Conservation (phyloP, 257 asterid genomes). For the Verbena officinalis region DNA sequence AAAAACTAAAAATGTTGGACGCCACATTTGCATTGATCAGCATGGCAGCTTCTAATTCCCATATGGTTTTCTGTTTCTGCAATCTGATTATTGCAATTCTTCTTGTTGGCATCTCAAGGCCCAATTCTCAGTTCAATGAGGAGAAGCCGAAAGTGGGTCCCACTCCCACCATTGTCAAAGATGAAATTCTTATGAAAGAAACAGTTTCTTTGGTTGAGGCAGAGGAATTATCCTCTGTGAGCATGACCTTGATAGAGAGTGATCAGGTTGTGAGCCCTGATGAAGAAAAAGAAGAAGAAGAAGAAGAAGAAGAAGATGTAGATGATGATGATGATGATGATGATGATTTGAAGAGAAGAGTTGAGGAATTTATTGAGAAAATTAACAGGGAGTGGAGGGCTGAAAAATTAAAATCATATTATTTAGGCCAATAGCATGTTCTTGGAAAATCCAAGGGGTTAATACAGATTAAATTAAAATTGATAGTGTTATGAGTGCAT, state of each 20-base stretch:
- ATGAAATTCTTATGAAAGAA: not conserved
- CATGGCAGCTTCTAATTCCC: conserved; percentile 61
- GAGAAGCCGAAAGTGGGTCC: conserved; percentile 19
- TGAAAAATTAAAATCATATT: conserved; percentile 36
- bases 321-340: conserved; percentile 35
- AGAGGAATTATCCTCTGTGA: not conserved
- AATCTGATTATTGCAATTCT: conserved; percentile 61
- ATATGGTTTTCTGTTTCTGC: conserved; percentile 56
- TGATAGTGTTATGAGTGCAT: not conserved
- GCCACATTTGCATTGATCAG: conserved; percentile 53
- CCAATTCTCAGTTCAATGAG: conserved; percentile 19
- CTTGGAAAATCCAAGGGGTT: not conserved
- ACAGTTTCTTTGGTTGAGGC: conserved; percentile 5
- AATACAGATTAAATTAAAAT: not conserved
- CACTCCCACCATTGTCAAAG: conserved; percentile 12
- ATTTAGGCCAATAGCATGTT: conserved; percentile 18
- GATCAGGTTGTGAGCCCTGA: not conserved
- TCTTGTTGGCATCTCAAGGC: conserved; percentile 43
- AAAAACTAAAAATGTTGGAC: conserved; percentile 36
- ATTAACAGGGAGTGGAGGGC: conserved; percentile 52
- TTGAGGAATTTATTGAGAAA: conserved; percentile 59
- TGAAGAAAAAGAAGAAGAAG: conserved; percentile 12
- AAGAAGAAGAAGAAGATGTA: too few relatives aligned
- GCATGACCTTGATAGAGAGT: not conserved
- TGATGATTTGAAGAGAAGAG: conserved; percentile 47